Conservation (phyloP, 805 yeast genomes). For the Kazachstania taianensis region DNA sequence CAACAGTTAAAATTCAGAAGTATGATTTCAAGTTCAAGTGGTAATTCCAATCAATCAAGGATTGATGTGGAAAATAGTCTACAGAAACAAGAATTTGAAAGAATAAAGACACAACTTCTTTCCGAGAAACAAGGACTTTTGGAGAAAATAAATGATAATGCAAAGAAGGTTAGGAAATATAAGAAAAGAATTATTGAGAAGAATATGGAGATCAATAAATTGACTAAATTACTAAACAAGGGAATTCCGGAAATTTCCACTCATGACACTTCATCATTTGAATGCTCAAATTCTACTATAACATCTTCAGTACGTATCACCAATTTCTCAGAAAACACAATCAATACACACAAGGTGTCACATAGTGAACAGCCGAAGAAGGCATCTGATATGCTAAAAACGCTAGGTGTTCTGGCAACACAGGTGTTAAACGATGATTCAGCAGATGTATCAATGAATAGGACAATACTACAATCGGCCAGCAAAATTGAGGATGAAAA, state of each 20-base stretch:
- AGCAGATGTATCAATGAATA: constrained; percentile 9
- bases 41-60: constrained; percentile 17
- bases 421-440: constrained; percentile 36
- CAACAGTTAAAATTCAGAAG: constrained; percentile 31
- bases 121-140: constrained; percentile 30
- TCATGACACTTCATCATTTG: constrained; percentile 6
- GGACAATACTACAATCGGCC: constrained; percentile 7
- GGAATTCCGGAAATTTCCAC: constrained; percentile 8
- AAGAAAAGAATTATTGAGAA: constrained; percentile 34
- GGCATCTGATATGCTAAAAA: constrained; percentile 31
- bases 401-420: constrained; percentile 45
- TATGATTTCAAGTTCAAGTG: constrained; percentile 30
- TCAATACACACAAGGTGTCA: neutral
- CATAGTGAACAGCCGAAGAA: constrained; percentile 1
- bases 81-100: constrained; percentile 27
- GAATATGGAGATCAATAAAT: constrained; percentile 35
- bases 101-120: constrained; percentile 27
- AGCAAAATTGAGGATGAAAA: constrained; percentile 8
- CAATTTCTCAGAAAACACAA: constrained; percentile 4
- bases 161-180: constrained; percentile 36
- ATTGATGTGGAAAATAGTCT: constrained; percentile 23
- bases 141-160: constrained; percentile 32
- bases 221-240: constrained; percentile 29
- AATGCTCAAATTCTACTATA: constrained; percentile 6
- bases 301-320: constrained; percentile 5